A percentile compares a stretch with the other conserved stretches of the same genome.
These are phyloP conservation scores for Blumeria hordei DNA, from an alignment of 2,329 filamentous ascomycete genomes.

Conservation along the genomic window DNA sequence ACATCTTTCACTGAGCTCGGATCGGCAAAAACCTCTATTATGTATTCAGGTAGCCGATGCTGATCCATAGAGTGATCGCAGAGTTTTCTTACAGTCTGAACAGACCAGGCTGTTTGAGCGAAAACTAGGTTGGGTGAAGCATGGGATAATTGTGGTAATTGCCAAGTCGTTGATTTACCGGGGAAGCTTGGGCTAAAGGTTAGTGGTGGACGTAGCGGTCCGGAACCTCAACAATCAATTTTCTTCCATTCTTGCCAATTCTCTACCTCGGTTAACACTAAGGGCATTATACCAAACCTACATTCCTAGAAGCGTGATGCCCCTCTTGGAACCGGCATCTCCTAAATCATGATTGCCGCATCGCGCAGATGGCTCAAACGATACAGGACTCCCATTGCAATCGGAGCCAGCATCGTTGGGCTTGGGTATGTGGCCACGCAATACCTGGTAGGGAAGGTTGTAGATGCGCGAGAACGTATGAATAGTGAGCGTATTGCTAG, in stretches of 20 bases:
- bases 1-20: slow-evolving; percentile 75
- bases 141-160: no score
- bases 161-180: no score
- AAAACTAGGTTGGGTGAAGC: not conserved
- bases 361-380: slow-evolving; percentile 78
- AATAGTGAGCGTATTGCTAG: slow-evolving; percentile 85
- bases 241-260: not conserved
- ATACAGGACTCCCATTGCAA: slow-evolving; percentile 71
- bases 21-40: slow-evolving; percentile 82
- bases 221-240: no score
- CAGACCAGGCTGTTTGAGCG: no score
- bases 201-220: no score
- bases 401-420: slow-evolving; percentile 70
- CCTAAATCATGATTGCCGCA: slow-evolving; percentile 32
- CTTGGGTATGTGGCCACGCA: slow-evolving; percentile 80
- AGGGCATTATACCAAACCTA: not conserved
- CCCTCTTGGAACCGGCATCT: slow-evolving; percentile 1
- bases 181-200: no score
- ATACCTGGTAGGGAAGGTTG: slow-evolving; percentile 78
- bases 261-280: not conserved
- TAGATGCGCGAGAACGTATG: slow-evolving; percentile 87
- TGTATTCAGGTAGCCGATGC: slow-evolving; percentile 59
- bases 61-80: slow-evolving; percentile 26
- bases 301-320: slow-evolving; percentile 6
- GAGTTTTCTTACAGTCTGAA: no score